Base-by-base conservation (phyloP, 345 rosid genomes). In the Eucalyptus curtisii region DNA sequence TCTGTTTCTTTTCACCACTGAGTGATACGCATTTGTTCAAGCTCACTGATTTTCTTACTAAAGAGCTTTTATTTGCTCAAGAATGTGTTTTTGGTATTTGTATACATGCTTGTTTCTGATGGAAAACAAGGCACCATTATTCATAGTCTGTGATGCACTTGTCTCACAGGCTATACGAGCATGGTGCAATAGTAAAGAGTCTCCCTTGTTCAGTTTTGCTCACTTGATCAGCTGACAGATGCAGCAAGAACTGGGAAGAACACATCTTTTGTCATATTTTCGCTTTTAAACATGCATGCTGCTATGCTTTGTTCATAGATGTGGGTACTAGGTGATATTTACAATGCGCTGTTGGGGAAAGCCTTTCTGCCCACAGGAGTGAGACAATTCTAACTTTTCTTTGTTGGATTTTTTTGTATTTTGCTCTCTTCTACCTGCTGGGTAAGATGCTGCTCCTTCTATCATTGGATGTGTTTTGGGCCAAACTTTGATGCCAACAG, bases 141-240 rank as follows among this genome's bases (percentile, higher is more conserved):
- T 87, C 89, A 87, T 87, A 49, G 89, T 71, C 45, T 87, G 82
- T 71, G 82, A 49, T 87, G 57, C 33, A 66, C 48, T 68, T 25
- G 30, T 79, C 55, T 76, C 79, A n/a, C 82, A 42, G 89, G 89
- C 89, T 87, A 87, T 87, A 87, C 89, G 86, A 87, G 89, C 89
- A 87, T 87, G 86, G 86, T 87, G 89, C 89, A 87, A 71, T 22
- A 87, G 85, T 27, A 55, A 71, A 87, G 30, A 19, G 40, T 87
- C 64, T 68, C 79, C 84, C 57, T 48, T 76, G 85, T 19, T 79
- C 84, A 31, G 57, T n/a, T 87, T 33, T 50, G 82, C 85, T 87
- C 86, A 50, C 45, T 42, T 30, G 42, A 45, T 30, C 84, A 15
- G 86, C 48, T 19, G 76, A 79, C 42, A 49, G 89, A 55, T 49